Percentiles rank a stretch among this genome's conserved stretches.
These are phyloP conservation scores for Chloropicon primus DNA, from an alignment of 139 green algal species.

Conservation along the genomic window DNA sequence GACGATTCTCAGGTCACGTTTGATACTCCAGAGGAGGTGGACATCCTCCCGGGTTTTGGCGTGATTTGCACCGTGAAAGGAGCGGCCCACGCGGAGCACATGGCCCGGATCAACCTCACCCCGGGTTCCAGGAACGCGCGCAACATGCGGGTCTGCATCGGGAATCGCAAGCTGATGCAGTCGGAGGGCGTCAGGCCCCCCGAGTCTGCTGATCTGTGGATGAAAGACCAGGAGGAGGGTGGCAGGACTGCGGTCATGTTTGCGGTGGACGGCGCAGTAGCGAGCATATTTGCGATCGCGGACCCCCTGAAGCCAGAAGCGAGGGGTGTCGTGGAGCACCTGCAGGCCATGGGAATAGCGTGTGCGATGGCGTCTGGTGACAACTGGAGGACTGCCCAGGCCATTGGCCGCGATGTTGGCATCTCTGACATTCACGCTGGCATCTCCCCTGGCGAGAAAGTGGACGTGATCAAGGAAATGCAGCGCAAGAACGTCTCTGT, in stretches of 20 bases:
- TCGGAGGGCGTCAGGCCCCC: slow-evolving; percentile 31
- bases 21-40: slow-evolving; percentile 2
- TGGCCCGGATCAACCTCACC: not conserved
- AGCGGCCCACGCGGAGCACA: not conserved
- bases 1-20: not conserved
- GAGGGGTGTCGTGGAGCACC: slow-evolving; percentile 49
- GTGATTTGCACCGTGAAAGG: slow-evolving; percentile 5
- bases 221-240: slow-evolving; percentile 22
- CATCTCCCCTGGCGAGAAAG: slow-evolving; percentile 3
- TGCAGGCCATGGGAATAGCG: slow-evolving; percentile 36
- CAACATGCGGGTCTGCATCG: slow-evolving; percentile 35
- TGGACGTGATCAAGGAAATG: slow-evolving; percentile 16
- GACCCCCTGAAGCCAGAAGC: slow-evolving; percentile 88
- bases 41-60: slow-evolving; percentile 2
- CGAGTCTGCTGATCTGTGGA: slow-evolving; percentile 1
- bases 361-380: slow-evolving; percentile 69
- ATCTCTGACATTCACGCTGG: slow-evolving; percentile 35
- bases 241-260: slow-evolving; percentile 58
- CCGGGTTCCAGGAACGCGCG: not conserved
- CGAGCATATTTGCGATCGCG: slow-evolving; percentile 49
- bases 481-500: slow-evolving; percentile 39
- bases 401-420: slow-evolving; percentile 43
- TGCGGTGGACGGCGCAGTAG: slow-evolving; percentile 31
- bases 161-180: slow-evolving; percentile 59
- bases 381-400: slow-evolving; percentile 65